Conservation (phyloP, 2,329 filamentous ascomycete genomes). For the Penicillium freii region DNA sequence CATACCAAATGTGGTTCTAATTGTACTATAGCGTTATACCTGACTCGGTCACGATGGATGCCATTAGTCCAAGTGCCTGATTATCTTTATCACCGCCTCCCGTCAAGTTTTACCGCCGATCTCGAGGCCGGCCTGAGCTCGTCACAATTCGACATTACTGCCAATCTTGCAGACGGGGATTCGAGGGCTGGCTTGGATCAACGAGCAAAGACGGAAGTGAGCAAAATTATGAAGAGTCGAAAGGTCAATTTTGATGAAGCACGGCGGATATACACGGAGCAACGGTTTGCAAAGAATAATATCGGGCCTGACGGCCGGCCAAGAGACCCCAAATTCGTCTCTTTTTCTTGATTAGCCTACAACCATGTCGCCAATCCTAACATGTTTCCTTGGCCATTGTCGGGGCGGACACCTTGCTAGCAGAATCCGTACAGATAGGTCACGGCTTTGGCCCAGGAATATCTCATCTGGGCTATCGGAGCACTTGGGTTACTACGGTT, state of each 20-base stretch:
- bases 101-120: constrained; percentile 74
- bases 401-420: not conserved
- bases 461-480: not conserved
- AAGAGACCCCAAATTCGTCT: constrained; percentile 91
- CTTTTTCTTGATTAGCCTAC: constrained; percentile 63
- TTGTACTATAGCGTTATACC: constrained; percentile 62
- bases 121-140: constrained; percentile 84
- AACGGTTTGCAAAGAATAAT: constrained; percentile 78
- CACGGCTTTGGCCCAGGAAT: not conserved
- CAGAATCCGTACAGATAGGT: not conserved
- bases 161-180: constrained; percentile 79
- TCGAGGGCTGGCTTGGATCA: constrained; percentile 77
- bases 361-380: not conserved
- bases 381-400: not conserved
- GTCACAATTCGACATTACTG: constrained; percentile 74
- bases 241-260: constrained; percentile 88
- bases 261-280: constrained; percentile 78
- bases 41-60: constrained; percentile 76
- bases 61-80: constrained; percentile 64
- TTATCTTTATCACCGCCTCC: constrained; percentile 75
- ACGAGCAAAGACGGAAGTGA: constrained; percentile 74
- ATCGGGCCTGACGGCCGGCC: constrained; percentile 87
- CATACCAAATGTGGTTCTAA: constrained; percentile 6
- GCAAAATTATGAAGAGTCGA: constrained; percentile 84
- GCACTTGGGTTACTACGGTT: not conserved